Evolutionary conservation across 495 filamentous ascomycete species (phyloP).

Genomic region (Penicillium macrosclerotiorum): DNA sequence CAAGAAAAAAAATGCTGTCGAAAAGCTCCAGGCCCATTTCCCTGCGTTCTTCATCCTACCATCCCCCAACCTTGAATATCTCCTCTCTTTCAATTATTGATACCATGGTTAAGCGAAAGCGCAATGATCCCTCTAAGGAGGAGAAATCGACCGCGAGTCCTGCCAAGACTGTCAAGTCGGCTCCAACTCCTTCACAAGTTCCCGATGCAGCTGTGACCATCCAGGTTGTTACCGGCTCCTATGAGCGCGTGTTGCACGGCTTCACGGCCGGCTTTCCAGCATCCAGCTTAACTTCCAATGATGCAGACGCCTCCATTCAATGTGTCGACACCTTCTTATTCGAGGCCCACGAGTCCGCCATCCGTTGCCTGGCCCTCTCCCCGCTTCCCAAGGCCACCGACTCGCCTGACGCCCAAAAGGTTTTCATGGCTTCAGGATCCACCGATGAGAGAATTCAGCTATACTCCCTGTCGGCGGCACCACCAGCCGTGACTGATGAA

Average conservation of each 20-base stretch:
- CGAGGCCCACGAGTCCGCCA: constrained; percentile 84
- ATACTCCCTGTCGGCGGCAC: constrained; percentile 79
- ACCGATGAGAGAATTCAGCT: constrained; percentile 94
- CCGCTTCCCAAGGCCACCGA: constrained; percentile 60
- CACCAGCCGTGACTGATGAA: constrained; percentile 45
- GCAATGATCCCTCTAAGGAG: constrained; percentile 45
- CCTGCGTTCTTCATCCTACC: no score
- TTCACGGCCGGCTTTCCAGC: constrained; percentile 69
- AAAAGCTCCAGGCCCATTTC: no score
- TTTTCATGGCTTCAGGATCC: constrained; percentile 83
- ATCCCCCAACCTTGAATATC: no score
- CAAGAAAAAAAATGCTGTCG: constrained; percentile 16
- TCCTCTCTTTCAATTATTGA: constrained; percentile 3
- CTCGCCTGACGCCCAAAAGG: constrained; percentile 60
- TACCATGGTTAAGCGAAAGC: constrained; percentile 76
- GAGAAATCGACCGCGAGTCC: constrained; percentile 25
- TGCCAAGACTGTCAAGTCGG: constrained; percentile 37
- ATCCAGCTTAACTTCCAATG: constrained; percentile 24
- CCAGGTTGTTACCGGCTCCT: constrained; percentile 91
- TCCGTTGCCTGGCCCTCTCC: constrained; percentile 86
- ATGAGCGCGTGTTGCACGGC: constrained; percentile 91
- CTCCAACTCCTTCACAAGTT: constrained; percentile 21
- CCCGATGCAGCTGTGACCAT: constrained; percentile 53
- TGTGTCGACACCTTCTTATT: constrained; percentile 97
- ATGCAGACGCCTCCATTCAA: constrained; percentile 42